These are phyloP conservation scores for Dryadomyces quercus-mongolicae DNA, from an alignment of 2,329 filamentous ascomycete species.

Conservation along the genomic window DNA sequence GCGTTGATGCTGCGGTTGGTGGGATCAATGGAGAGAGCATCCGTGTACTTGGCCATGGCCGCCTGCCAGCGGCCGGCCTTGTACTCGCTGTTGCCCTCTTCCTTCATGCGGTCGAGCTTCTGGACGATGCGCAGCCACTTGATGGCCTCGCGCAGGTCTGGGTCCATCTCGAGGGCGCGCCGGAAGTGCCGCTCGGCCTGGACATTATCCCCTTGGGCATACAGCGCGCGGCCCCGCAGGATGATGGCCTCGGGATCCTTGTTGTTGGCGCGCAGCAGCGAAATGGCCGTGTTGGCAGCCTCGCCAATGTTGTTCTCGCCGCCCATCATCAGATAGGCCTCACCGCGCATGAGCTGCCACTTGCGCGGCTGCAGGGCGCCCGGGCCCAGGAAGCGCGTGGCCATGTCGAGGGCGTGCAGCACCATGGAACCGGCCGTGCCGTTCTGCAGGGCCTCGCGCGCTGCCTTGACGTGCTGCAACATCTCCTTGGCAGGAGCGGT, in stretches of 20 bases:
- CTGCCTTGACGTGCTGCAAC: constrained; percentile 68
- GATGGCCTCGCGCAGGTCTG: constrained; percentile 78
- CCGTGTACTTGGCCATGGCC: constrained; percentile 74
- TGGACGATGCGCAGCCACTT: constrained; percentile 84
- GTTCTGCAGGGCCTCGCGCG: constrained; percentile 61
- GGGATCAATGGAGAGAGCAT: constrained; percentile 76
- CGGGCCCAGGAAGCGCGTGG: constrained; percentile 64
- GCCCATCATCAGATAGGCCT: constrained; percentile 87
- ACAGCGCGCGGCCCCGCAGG: constrained; percentile 74
- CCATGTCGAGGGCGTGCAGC: constrained; percentile 81
- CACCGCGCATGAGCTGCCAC: constrained; percentile 86
- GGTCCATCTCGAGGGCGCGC: constrained; percentile 79
- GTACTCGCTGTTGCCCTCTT: constrained; percentile 83
- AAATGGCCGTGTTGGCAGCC: constrained; percentile 86
- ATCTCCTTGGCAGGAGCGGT: constrained; percentile 72
- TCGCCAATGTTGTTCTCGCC: constrained; percentile 81
- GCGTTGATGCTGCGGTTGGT: constrained; percentile 85
- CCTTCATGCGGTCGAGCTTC: constrained; percentile 86
- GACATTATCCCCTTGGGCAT: constrained; percentile 86
- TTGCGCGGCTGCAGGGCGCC: constrained; percentile 75
- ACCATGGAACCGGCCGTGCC: constrained; percentile 84
- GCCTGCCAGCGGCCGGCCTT: constrained; percentile 70
- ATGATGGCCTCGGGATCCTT: constrained; percentile 91
- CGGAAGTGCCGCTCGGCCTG: constrained; percentile 90
- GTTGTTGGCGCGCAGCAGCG: constrained; percentile 70